Evolutionary conservation across 176 grass and related monocot species (phyloP), one percentile per base, ranked within the genome.

Genomic region (Cenchrus purpureus): DNA sequence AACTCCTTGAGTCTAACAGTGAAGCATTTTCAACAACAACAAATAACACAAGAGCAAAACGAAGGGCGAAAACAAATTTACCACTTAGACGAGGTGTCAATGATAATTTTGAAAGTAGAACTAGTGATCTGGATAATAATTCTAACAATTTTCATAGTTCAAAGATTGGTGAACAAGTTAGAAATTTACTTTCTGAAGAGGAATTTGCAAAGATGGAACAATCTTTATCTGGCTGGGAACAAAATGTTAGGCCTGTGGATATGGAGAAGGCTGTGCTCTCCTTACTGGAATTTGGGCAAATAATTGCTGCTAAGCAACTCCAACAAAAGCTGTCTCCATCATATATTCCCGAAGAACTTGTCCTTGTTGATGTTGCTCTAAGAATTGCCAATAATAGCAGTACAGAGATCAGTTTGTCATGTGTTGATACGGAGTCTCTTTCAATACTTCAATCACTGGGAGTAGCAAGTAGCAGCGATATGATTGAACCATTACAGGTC

Each of bases 181-280:
- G 79, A 88, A 83, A 72, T 78, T 83, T 90, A 40, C 34, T 88
- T 46, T 81, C 86, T 37, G 90, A 88, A 81, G 90, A 95, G 64
- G 95, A 97, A 44, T 90, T 90, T 83, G 65, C 86, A 65, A 89
- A 89, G 79, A 87, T 95, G 71, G 93, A 94, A 87, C 86, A 82
- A 34, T 86, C 93, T 77, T 64, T 98, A 80, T 98, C 96, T 55
- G 91, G 80, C 45, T 98, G 96, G 96, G 96, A 98, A 71, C 85
- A 98, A 90, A 93, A 91, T 82, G 87, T 98, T 81, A 88, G 89
- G 31, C 93, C 93, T 79, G 87, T 89, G 66, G 93, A 98, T 85
- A 91, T 98, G 91, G 96, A 98, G 82, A 98, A 85, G 64, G 96
- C 96, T 74, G 91, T 98, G 29, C 92, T 98, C 71, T 98, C 96